These are phyloP conservation scores for Phytophthora pseudosyringae DNA, from an alignment of 352 stramenopile genomes.

Conservation along the genomic window DNA sequence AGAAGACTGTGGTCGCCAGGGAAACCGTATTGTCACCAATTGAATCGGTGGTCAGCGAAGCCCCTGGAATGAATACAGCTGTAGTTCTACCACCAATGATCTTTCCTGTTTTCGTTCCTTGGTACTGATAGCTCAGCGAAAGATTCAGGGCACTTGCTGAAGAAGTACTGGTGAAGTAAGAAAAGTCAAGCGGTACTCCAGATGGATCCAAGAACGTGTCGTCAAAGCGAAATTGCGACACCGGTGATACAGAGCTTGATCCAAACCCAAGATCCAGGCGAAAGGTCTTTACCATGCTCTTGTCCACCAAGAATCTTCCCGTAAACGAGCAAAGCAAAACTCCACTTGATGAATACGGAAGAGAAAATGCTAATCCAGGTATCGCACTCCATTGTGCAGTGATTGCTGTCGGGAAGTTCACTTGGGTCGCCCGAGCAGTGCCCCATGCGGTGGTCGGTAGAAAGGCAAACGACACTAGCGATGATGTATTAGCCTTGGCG, in stretches of 20 bases:
- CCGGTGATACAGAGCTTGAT: conserved; percentile 5
- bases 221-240: conserved; percentile 45
- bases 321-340: conserved; percentile 58
- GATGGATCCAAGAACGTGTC: conserved; percentile 53
- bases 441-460: conserved; percentile 37
- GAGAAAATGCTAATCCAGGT: conserved; percentile 33
- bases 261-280: conserved; percentile 53
- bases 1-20: conserved; percentile 32
- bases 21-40: conserved; percentile 29
- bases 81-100: conserved; percentile 51
- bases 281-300: conserved; percentile 52
- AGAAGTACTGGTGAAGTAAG: conserved; percentile 37
- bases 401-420: conserved; percentile 30
- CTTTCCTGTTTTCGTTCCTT: conserved; percentile 48
- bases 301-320: conserved; percentile 61
- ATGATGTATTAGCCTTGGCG: conserved; percentile 51
- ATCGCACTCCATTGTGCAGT: conserved; percentile 43
- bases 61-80: conserved; percentile 44
- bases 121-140: conserved; percentile 46
- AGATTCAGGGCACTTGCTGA: conserved; percentile 24
- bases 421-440: conserved; percentile 32
- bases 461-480: conserved; percentile 47
- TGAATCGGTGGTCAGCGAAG: conserved; percentile 30
- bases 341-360: conserved; percentile 30
- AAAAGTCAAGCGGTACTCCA: conserved; percentile 55